Evolutionary conservation across 108 stramenopile species (phyloP).

Genomic region (Cyclotella cryptica): DNA sequence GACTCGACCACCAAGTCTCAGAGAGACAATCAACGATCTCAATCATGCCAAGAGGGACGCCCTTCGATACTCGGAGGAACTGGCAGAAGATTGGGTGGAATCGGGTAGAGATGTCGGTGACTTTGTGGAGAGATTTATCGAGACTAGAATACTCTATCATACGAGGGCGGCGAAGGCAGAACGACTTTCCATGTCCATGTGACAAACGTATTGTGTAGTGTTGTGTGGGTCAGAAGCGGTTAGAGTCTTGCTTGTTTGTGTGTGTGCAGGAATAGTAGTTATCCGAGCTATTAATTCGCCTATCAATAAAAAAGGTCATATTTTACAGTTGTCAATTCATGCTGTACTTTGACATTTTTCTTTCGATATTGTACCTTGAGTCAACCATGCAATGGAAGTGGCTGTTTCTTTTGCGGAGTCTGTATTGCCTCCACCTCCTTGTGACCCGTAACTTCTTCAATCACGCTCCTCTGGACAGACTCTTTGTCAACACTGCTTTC

Average conservation of each 20-base stretch:
- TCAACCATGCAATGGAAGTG: too few species aligned
- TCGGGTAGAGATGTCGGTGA: conserved; percentile 49
- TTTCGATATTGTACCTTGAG: too few species aligned
- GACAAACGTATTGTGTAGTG: neutral
- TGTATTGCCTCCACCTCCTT: too few species aligned
- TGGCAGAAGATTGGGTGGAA: conserved; percentile 81
- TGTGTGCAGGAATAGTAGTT: too few species aligned
- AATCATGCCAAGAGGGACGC: conserved; percentile 68
- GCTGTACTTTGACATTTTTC: too few species aligned
- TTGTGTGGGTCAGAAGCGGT: neutral
- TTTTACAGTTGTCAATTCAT: too few species aligned
- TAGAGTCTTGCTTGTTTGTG: too few species aligned
- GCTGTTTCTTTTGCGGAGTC: too few species aligned
- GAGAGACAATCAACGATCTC: conserved; percentile 49
- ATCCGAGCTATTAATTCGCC: too few species aligned
- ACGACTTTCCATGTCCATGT: conserved; percentile 4
- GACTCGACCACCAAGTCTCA: conserved; percentile 57
- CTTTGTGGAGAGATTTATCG: conserved; percentile 71
- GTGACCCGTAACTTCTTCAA: neutral
- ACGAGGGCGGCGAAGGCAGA: conserved; percentile 72
- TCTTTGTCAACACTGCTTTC: neutral
- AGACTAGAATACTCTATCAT: conserved; percentile 66
- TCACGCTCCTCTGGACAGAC: neutral
- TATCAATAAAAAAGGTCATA: too few species aligned
- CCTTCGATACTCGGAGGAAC: conserved; percentile 66